Percentiles rank a stretch among this genome's conserved stretches.
phyloP scores from a whole-genome alignment of 1,284 basidiomycete genomes.

The Prillingera fragicola region DNA sequence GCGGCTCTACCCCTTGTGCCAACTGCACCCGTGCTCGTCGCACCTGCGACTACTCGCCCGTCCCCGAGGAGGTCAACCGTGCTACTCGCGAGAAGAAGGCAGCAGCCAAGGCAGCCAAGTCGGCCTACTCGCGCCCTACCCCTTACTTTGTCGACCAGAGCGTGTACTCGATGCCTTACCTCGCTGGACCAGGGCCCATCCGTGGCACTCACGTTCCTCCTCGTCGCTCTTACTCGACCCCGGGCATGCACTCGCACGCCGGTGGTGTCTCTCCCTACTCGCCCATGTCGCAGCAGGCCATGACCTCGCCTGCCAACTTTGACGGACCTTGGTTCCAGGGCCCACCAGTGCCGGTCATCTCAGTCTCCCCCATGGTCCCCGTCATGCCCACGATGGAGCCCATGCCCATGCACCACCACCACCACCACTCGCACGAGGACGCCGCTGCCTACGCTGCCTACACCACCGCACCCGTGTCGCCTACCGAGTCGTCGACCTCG shows the following conservation, averaged over 20 bases:
- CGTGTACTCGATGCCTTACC: slow-evolving; percentile 31
- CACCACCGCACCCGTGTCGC: slow-evolving; percentile 22
- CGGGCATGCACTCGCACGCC: too few species aligned
- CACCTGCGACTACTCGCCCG: slow-evolving; percentile 44
- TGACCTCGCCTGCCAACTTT: slow-evolving; percentile 36
- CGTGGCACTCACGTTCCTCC: slow-evolving; percentile 27
- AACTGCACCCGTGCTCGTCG: slow-evolving; percentile 45
- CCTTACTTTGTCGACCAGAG: slow-evolving; percentile 35
- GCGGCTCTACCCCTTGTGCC: slow-evolving; percentile 41
- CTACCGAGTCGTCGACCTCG: slow-evolving; percentile 17
- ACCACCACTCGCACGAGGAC: slow-evolving; percentile 8
- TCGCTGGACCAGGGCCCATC: slow-evolving; percentile 18
- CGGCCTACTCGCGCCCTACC: slow-evolving; percentile 21
- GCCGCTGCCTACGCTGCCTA: slow-evolving; percentile 7
- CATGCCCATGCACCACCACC: slow-evolving; percentile 10
- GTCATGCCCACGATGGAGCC: slow-evolving; percentile 21
- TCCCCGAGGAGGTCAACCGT: slow-evolving; percentile 46
- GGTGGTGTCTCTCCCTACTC: slow-evolving; percentile 28
- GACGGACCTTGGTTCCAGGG: slow-evolving; percentile 30
- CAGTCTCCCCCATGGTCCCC: slow-evolving; percentile 17
- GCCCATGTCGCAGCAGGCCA: slow-evolving; percentile 23
- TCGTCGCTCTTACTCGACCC: slow-evolving; percentile 33
- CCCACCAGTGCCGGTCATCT: slow-evolving; percentile 22
- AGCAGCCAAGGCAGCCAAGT: slow-evolving; percentile 34
- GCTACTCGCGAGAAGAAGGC: slow-evolving; percentile 46